Base-by-base conservation (phyloP, 2,329 filamentous ascomycete genomes). In the Stagonosporopsis chrysanthemi region DNA sequence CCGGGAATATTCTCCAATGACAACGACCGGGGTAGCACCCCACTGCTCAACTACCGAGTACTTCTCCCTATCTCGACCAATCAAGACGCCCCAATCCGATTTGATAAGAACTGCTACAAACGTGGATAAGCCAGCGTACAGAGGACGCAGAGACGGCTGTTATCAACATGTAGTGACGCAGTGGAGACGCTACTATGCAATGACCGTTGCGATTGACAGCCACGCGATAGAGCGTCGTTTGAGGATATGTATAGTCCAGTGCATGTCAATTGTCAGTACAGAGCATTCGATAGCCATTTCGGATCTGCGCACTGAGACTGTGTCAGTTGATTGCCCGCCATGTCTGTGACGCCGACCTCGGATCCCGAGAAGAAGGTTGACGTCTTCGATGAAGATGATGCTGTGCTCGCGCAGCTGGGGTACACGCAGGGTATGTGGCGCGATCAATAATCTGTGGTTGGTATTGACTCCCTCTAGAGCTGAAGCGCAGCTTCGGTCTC, bases 401-500 rank as follows among this genome's bases (percentile, higher is more conserved):
- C 70, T 19, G 73, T 74, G 19, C 70, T 80, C 1, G 75, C 75
- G 44, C 67, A 77, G 52, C 55, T 79, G 35, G 78, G 78, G 0
- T 80, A 80, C 51, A 68, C 76, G 12, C 77, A 77, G 58, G 75
- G 75, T 74, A 57, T 24, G 59, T 26, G 3, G 15, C 14, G 8
- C 5, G 6, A 9, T 2, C 0, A 6, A 4, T 8, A 22, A 22
- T 12, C 39, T n/a, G 12, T 9, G 23, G n/a, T 45, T 58, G 41
- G 57, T 46, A 19, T 56, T 62, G 39, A 66, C 38, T 28, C 23
- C 1, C 1, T 24, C 1, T 51, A 83, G 83, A 86, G 69, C 78
- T 86, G 62, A 84, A 84, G 67, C 81, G 84, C 8, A 82, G 42
- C 51, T 54, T 54, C 12, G 51, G 51, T 22, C 51, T 54, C 9